A percentile compares a stretch with the other conserved stretches of the same genome.
Conservation (phyloP, 73 alveolate genomes). For the Paraurostyla sp. region DNA sequence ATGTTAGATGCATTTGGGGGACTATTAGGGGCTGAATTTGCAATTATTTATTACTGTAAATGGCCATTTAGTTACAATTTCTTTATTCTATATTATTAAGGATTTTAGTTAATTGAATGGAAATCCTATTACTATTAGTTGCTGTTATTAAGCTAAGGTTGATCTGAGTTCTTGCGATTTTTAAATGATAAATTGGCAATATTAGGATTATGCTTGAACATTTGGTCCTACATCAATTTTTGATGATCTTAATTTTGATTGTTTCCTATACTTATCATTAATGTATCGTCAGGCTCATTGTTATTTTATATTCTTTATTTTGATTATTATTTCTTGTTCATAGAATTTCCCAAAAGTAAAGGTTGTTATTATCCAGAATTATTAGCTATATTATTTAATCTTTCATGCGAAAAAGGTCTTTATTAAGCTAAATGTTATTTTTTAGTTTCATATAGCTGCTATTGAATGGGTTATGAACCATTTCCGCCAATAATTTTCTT, state of each 20-base stretch:
- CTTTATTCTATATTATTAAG: neutral
- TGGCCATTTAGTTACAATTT: constrained; percentile 18
- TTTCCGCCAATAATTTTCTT: too few species aligned
- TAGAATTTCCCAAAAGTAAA: too few species aligned
- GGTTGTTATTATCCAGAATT: too few species aligned
- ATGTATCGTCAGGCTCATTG: neutral
- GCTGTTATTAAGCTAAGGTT: neutral
- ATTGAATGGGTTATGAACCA: neutral
- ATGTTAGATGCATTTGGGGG: constrained; percentile 18
- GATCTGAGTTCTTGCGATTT: constrained; percentile 28
- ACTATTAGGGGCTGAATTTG: constrained; percentile 27
- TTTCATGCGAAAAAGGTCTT: constrained; percentile 38
- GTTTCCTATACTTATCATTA: neutral
- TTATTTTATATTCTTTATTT: neutral
- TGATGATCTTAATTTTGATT: neutral
- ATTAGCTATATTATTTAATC: neutral
- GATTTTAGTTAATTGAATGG: too few species aligned
- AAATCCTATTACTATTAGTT: too few species aligned
- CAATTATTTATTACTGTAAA: neutral
- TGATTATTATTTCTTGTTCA: constrained; percentile 4
- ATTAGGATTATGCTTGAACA: constrained; percentile 46
- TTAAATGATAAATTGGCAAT: constrained; percentile 45
- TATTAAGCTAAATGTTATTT: neutral
- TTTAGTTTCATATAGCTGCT: neutral
- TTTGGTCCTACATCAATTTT: constrained; percentile 22